Evolutionary conservation across 345 rosid genomes (phyloP), one percentile per base, ranked within the genome.

Genomic region (Bruguiera gymnorhiza): DNA sequence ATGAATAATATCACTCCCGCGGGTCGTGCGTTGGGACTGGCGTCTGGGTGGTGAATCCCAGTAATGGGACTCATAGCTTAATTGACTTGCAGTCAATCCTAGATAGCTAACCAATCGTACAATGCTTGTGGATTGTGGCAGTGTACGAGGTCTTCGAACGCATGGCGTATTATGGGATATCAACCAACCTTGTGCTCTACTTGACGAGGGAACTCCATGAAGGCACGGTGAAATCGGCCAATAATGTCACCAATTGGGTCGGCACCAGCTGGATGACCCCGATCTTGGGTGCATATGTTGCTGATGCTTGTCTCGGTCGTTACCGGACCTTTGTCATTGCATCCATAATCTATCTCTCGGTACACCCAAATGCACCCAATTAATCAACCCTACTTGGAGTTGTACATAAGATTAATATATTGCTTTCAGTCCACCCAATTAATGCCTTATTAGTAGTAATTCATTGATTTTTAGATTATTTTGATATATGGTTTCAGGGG

Each of bases 241-340:
- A 95, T 31, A 92, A 92, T 51, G 99, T 95, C 37, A 95, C 99
- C 74, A 90, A 92, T 67, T 95, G 97, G 97, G 96, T 84, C 2
- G 99, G 99, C 53, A 87, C 97, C 43, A 75, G 80, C 50, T 92
- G 91, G 92, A 75, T 92, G 75, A 88, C 94, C 39, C 98, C 99
- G 0, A 69, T 92, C 69, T 68, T 92, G 31, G 97, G 99, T 8
- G 99, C 99, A 4, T 95, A 92, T 37, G 71, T 95, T 0, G 99
- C 97, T 0, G 99, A 92, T 21, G 94, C 98, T 52, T 87, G 83
- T 70, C 87, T 92, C 5, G 99, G 99, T 27, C 99, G 96, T 1
- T 95, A 92, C 55, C 74, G 88, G 88, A 92, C 92, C 56, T 92
- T 95, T 62, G 32, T 88, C 59, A 13, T 83, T 23, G 83, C 94